Conservation (phyloP, 1,139 yeast species). For the Saccharomyces hybrid region DNA sequence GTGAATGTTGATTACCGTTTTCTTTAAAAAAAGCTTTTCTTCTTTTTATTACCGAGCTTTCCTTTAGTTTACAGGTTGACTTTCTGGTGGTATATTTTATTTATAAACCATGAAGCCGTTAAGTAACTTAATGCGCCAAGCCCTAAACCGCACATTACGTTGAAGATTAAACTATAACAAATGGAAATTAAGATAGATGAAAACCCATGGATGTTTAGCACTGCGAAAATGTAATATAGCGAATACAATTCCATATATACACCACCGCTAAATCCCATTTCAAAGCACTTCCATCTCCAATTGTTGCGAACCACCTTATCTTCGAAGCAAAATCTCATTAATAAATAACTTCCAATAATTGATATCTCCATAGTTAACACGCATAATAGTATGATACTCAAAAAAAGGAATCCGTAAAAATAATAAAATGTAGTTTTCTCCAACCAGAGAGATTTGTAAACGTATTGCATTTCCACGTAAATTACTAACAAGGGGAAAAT, state of each 20-base stretch:
- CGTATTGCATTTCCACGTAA: conserved; percentile 65
- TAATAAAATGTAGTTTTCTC: conserved; percentile 73
- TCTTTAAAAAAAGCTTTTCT: neutral
- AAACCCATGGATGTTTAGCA: conserved; percentile 55
- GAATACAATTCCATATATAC: conserved; percentile 66
- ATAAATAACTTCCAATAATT: conserved; percentile 61
- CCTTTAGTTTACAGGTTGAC: neutral
- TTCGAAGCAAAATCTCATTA: conserved; percentile 37
- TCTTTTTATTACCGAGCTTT: neutral
- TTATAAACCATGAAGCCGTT: conserved; percentile 23
- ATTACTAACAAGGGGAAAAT: conserved; percentile 25
- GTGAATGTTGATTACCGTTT: neutral
- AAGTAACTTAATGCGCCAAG: conserved; percentile 72
- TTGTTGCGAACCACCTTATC: conserved; percentile 28
- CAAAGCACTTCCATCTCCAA: conserved; percentile 85
- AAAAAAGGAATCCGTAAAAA: conserved; percentile 69
- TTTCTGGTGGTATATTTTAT: conserved; percentile 9
- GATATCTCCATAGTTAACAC: conserved; percentile 66
- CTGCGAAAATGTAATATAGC: conserved; percentile 53
- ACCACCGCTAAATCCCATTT: conserved; percentile 64
- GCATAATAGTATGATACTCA: conserved; percentile 52
- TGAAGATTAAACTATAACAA: conserved; percentile 61
- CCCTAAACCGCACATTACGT: conserved; percentile 56
- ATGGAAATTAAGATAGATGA: conserved; percentile 66
- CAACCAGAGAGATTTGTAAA: conserved; percentile 72